Evolutionary conservation across 768 basidiomycete genomes (phyloP), one percentile per base, ranked within the genome.

Genomic region (Hemileccinum impolitum): DNA sequence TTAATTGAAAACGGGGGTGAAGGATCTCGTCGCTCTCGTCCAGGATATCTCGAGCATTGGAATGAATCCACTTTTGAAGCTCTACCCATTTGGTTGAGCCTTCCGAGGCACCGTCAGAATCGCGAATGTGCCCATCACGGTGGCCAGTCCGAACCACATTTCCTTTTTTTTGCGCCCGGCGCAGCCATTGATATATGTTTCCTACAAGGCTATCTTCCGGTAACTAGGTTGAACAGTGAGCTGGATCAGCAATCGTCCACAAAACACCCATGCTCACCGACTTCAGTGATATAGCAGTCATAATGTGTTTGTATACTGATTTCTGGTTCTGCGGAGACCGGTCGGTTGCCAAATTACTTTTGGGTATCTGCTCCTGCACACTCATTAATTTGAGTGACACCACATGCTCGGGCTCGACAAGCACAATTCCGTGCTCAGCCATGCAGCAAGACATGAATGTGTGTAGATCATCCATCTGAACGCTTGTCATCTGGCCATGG

Each of bases 381-480:
- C 40, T 18, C 10, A 13, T 30, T 13, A 41, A 21, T 6, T 14
- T 26, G 40, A 41, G 40, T 12, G 40, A 41, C n/a, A 18, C 17
- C 0, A 41, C 10, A 17, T 41, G 7, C 17, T 41, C 40, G 12
- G 40, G 40, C n/a, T 18, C 25, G 26, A 41, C 26, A 26, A 41
- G 40, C 7, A 41, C 15, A 14, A 41, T 30, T 3, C 40, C 40
- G n/a, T 19, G 14, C 34, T 57, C 57, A 0, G 43, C 44, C 45
- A 58, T 61, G n/a, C 40, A 80, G 21, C 60, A 60, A 26, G 65
- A 52, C 46, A 80, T 1, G 58, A 40, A 46, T n/a, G 38, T 18
- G 10, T 53, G 52, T n/a, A 77, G 61, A 9, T 37, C 39, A 2
- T 47, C 18, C 6, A 67, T 47, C 42, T 15, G 0, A n/a, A 19